Conservation (phyloP, 2,329 filamentous ascomycete species). For the Epichloe coenophiala region DNA sequence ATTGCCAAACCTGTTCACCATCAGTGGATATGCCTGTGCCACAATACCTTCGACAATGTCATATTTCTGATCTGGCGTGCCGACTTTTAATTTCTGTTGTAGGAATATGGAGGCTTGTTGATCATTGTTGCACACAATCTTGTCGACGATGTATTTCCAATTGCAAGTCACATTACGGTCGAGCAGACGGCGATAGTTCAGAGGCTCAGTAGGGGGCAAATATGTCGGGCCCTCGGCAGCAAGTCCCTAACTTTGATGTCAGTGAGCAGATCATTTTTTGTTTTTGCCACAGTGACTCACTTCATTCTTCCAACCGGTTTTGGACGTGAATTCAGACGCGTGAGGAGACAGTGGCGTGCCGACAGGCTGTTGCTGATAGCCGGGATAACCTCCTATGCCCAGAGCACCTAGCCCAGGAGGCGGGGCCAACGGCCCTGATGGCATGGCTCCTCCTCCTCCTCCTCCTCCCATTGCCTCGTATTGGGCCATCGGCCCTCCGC, state of each 20-base stretch:
- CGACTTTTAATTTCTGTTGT: conserved; percentile 97
- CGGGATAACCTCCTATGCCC: conserved; percentile 29
- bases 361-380: conserved; percentile 42
- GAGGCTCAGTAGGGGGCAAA: conserved; percentile 76
- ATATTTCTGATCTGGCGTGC: conserved; percentile 88
- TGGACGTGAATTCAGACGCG: conserved; percentile 59
- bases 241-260: conserved; percentile 14
- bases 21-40: conserved; percentile 82
- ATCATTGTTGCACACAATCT: conserved; percentile 98
- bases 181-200: conserved; percentile 90
- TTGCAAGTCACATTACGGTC: conserved; percentile 96
- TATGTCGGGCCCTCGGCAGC: conserved; percentile 58
- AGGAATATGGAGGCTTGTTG: conserved; percentile 98
- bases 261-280: background rate
- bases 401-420: conserved; percentile 23
- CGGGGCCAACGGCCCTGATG: conserved; percentile 19
- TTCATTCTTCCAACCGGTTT: conserved; percentile 41
- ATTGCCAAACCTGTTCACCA: conserved; percentile 98
- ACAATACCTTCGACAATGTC: conserved; percentile 96
- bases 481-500: conserved; percentile 16
- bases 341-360: conserved; percentile 59
- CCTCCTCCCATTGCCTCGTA: conserved; percentile 23
- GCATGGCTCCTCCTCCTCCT: conserved; percentile 17
- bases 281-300: conserved; percentile 19
- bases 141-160: conserved; percentile 99